Base-by-base conservation (phyloP, 148 eudicot species). In the Persicaria tinctoria region DNA sequence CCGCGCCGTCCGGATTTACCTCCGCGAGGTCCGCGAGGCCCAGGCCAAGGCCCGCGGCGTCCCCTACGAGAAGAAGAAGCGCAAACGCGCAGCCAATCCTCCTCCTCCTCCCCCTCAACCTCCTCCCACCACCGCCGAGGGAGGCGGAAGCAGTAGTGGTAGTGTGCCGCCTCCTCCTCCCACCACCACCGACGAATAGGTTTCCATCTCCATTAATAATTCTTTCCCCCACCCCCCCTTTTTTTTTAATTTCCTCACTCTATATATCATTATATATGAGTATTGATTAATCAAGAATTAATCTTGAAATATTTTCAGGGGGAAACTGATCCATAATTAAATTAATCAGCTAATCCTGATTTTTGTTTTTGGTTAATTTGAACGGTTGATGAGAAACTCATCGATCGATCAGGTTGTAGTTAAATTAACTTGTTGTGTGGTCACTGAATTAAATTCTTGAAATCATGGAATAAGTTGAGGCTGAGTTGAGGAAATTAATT, bases 1-100 rank as follows among this genome's bases (percentile, higher is more conserved):
- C 55, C 51, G 74, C 3, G 51, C 74, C 3, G 74, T 71, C 41
- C 51, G 74, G 14, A 71, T 71, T 18, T 71, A 71, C 54, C 74
- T 71, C 55, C 51, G 74, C 1, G 74, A 71, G 41, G 74, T 71
- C 74, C 51, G 74, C 0, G 51, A 71, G 41, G 53, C 74, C 38
- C 74, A 71, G 74, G 32, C 74, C 14, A 71, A 71, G 16, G 74
- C 74, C 38, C 27, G 74, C 5, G 74, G 74, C 38, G 55, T 71
- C 41, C 74, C 74, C 41, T 71, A 71, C 16, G 74, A 71, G 38
- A 71, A 71, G 74, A 71, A 71, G 54, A 71, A 71, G 41, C 55
- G 74, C 17, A 71, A 71, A 44, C 70, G 70, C 46, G 41, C 41
- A 1, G 41, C 41, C 41, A 66, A 38, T 18, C 47, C 70, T 13